phyloP scores from a whole-genome alignment of 2,329 filamentous ascomycete genomes.

The Mycosphaerella sp. region DNA sequence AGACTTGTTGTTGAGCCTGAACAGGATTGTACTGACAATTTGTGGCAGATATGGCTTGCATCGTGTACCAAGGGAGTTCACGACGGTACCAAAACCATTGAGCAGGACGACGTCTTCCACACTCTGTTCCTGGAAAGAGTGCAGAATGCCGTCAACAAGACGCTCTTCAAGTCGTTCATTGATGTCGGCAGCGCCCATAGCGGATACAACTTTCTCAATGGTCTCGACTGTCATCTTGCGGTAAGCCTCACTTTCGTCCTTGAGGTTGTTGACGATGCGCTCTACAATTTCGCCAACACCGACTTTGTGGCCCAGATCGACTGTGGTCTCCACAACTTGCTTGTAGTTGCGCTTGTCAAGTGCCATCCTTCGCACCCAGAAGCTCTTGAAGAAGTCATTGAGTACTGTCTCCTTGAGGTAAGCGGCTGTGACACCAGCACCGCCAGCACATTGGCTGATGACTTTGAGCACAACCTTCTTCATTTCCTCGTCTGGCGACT shows the following conservation, averaged over 20 bases:
- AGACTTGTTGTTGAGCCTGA: constrained; percentile 96
- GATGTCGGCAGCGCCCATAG: constrained; percentile 88
- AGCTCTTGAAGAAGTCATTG: constrained; percentile 96
- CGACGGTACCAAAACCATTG: constrained; percentile 95
- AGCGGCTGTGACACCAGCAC: constrained; percentile 86
- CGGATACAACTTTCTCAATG: constrained; percentile 90
- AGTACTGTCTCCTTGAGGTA: constrained; percentile 95
- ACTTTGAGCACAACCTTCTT: constrained; percentile 99
- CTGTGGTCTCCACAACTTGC: constrained; percentile 95
- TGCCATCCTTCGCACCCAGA: constrained; percentile 97
- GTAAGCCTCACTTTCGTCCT: constrained; percentile 96
- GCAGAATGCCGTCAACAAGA: constrained; percentile 88
- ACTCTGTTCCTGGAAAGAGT: constrained; percentile 96
- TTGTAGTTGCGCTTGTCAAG: constrained; percentile 96
- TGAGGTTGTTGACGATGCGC: constrained; percentile 87
- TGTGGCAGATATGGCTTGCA: constrained; percentile 97
- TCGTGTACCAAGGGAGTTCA: constrained; percentile 86
- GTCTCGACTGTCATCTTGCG: constrained; percentile 99
- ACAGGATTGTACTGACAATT: constrained; percentile 93
- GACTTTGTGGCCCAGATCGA: constrained; percentile 96
- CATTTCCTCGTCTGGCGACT: constrained; percentile 98
- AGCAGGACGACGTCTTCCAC: constrained; percentile 94
- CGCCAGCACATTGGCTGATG: constrained; percentile 89
- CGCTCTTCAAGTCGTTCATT: constrained; percentile 87
- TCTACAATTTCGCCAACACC: constrained; percentile 92